Evolutionary conservation across 2,329 filamentous ascomycete genomes (phyloP), one percentile per base, ranked within the genome.

Genomic region (Scedosporium apiospermum): DNA sequence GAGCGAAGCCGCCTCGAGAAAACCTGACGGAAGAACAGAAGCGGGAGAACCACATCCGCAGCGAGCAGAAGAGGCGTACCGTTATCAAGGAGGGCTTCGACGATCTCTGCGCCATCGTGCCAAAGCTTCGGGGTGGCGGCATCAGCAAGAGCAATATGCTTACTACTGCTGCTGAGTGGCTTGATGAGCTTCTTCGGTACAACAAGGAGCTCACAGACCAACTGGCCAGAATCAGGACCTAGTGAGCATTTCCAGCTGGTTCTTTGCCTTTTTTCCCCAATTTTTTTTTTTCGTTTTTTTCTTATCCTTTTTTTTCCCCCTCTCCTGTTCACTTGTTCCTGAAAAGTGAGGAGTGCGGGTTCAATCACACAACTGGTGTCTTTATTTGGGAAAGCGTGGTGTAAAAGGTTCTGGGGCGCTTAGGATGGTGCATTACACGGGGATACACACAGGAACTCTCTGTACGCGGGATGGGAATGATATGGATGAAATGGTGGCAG

Each of bases 121-220:
- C 92, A 0, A 88, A 86, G 16, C 79, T 96, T 10, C 83, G 82
- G 62, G 86, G 84, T 27, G 88, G 89, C 7, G 88, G 89, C 1
- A 87, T 92, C 67, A 95, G 90, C 76, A 96, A 96, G 77, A 93
- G 89, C 71, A 87, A 85, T 6, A 88, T 91, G 72, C 79, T 96
- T 46, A 81, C 83, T 18, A 88, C 92, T 74, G 84, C 90, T 3
- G 89, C 86, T 14, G 87, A 90, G 66, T 96, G 89, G 80, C 76
- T 96, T n/a, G 85, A 93, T 65, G 83, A 88, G 16, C 71, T 96
- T 21, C 73, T 91, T 12, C 76, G 80, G 46, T 90, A 87, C 4
- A 96, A 96, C 70, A 77, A 86, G 63, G 71, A 77, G 27, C 72
- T 91, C 61, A 77, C 77, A 63, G 72, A 71, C n/a, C 81, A 83